Percentiles rank a stretch among this genome's conserved stretches.
Evolutionary conservation across 2,329 filamentous ascomycete genomes (phyloP).

Genomic region (Cercospora sojina): DNA sequence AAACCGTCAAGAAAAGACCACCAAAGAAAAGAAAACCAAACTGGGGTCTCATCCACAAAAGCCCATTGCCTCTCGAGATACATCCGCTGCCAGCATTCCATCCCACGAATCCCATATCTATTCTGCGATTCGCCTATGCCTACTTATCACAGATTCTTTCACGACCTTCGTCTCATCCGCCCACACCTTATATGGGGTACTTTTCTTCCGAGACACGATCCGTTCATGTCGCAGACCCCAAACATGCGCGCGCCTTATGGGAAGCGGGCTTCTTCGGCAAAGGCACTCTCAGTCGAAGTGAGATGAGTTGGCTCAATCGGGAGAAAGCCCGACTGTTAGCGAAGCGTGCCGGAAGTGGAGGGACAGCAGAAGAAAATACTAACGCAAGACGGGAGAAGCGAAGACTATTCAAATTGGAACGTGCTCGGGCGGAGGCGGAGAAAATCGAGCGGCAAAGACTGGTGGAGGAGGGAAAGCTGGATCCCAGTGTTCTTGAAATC

Average conservation of each 20-base stretch:
- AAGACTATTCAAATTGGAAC: slow-evolving; percentile 81
- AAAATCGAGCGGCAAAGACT: slow-evolving; percentile 69
- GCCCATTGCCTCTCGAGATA: slow-evolving; percentile 75
- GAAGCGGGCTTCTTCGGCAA: slow-evolving; percentile 98
- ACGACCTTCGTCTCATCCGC: slow-evolving; percentile 63
- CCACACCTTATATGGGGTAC: slow-evolving; percentile 66
- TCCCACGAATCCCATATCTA: slow-evolving; percentile 85
- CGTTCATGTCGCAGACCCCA: slow-evolving; percentile 76
- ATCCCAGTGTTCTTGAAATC: slow-evolving; percentile 19
- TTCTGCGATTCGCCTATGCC: slow-evolving; percentile 74
- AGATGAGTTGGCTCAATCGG: slow-evolving; percentile 86
- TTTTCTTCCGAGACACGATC: slow-evolving; percentile 82
- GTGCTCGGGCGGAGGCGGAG: slow-evolving; percentile 83
- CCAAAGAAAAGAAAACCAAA: slow-evolving; percentile 48
- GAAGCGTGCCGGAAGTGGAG: slow-evolving; percentile 23
- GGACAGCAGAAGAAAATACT: slow-evolving; percentile 80
- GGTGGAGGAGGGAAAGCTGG: slow-evolving; percentile 50
- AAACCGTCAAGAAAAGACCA: slow-evolving; percentile 23
- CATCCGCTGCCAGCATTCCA: slow-evolving; percentile 86
- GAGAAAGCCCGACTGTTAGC: slow-evolving; percentile 68
- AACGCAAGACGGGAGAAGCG: slow-evolving; percentile 74
- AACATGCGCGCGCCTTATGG: slow-evolving; percentile 80
- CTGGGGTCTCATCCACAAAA: slow-evolving; percentile 74
- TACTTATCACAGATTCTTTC: slow-evolving; percentile 72
- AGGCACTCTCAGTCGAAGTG: slow-evolving; percentile 86